phyloP scores from a whole-genome alignment of 495 filamentous ascomycete genomes.

The Penicillium desertorum region DNA sequence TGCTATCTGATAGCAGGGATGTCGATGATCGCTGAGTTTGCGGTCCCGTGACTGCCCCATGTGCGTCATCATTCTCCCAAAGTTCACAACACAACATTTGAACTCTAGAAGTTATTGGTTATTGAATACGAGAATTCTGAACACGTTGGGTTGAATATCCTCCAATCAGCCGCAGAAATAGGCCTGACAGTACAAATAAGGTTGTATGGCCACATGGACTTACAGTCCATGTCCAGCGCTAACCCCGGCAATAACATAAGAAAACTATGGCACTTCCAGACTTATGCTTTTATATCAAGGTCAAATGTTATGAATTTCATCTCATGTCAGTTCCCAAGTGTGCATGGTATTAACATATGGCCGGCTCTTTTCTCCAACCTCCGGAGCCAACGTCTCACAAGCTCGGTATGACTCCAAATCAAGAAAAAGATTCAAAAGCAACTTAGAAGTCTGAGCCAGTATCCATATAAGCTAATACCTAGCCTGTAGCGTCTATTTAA shows the following conservation, averaged over 20 bases:
- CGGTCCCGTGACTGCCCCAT: slow-evolving; percentile 4
- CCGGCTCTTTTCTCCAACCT: neutral
- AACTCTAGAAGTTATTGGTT: neutral
- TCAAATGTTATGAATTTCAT: neutral
- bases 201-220: slow-evolving; percentile 10
- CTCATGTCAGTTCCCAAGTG: neutral
- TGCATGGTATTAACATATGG: neutral
- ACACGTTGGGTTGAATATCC: neutral
- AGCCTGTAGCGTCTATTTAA: neutral
- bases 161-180: neutral
- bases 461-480: neutral
- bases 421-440: neutral
- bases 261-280: neutral
- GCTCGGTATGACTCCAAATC: neutral
- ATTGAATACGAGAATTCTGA: neutral
- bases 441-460: neutral
- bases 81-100: neutral
- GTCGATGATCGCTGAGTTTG: neutral
- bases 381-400: slow-evolving; percentile 4
- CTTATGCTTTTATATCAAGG: neutral
- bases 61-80: slow-evolving; percentile 5
- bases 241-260: neutral
- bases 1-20: neutral
- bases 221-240: neutral
- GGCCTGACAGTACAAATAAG: neutral